Evolutionary conservation across 768 basidiomycete species (phyloP).

Genomic region (Pisolithus marmoratus): DNA sequence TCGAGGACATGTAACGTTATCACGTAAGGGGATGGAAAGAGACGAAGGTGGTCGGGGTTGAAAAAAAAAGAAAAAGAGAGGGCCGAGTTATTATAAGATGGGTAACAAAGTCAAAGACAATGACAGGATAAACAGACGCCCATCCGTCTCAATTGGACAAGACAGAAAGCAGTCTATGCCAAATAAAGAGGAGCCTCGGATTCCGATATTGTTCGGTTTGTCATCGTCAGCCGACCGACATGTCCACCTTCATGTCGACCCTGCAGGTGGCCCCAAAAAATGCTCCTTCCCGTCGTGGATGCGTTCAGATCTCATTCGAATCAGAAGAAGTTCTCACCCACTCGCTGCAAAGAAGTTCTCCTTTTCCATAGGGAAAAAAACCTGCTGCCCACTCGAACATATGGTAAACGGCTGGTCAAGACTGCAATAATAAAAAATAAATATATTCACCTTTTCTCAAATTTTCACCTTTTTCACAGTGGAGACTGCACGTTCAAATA

Average conservation of each 20-base stretch:
- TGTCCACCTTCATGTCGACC: slow-evolving; percentile 22
- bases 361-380: background rate
- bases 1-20: slow-evolving; percentile 53
- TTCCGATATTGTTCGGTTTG: slow-evolving; percentile 46
- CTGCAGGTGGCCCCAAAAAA: slow-evolving; percentile 27
- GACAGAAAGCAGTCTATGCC: slow-evolving; percentile 10
- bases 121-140: slow-evolving; percentile 19
- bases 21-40: slow-evolving; percentile 31
- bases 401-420: background rate
- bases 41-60: slow-evolving; percentile 46
- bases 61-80: slow-evolving; percentile 29
- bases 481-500: background rate
- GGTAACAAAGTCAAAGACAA: slow-evolving; percentile 4
- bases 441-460: background rate
- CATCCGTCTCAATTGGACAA: background rate
- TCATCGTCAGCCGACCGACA: slow-evolving; percentile 27
- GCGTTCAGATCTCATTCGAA: slow-evolving; percentile 26
- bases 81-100: slow-evolving; percentile 32
- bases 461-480: slow-evolving; percentile 4
- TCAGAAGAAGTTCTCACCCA: slow-evolving; percentile 22
- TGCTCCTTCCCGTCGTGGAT: slow-evolving; percentile 3
- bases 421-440: background rate
- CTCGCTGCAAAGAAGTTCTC: background rate
- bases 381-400: background rate
- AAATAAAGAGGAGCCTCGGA: slow-evolving; percentile 30